These are phyloP conservation scores for Moricandia moricandioides DNA, from an alignment of 345 rosid genomes.

Conservation along the genomic window DNA sequence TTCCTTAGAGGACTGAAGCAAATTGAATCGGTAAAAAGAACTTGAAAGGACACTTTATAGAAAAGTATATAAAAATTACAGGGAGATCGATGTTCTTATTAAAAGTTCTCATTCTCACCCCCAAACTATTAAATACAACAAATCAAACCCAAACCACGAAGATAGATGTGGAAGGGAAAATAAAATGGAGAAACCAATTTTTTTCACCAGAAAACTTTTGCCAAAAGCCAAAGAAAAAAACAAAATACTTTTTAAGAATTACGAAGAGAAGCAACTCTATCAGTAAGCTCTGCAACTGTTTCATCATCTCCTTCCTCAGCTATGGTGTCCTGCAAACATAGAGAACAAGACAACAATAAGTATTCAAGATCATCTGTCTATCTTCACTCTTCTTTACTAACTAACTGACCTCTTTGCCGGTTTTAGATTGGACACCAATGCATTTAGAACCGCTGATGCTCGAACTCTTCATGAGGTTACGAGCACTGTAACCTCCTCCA, in stretches of 20 bases:
- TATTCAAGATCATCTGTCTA: neutral
- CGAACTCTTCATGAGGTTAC: conserved; percentile 86
- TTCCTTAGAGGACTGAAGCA: neutral
- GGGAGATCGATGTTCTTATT: conserved; percentile 23
- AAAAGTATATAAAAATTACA: conserved; percentile 2
- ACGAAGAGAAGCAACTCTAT: conserved; percentile 35
- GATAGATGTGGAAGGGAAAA: conserved; percentile 28
- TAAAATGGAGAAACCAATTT: conserved; percentile 16
- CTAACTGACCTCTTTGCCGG: conserved; percentile 48
- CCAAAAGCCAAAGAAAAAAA: neutral
- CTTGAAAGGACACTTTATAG: neutral
- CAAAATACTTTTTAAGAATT: conserved; percentile 3
- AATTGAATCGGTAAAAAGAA: neutral
- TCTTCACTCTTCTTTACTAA: neutral
- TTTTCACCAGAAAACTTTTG: conserved; percentile 19
- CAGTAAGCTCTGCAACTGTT: conserved; percentile 24
- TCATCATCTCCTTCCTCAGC: conserved; percentile 33
- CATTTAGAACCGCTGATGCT: conserved; percentile 97
- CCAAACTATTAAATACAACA: conserved; percentile 40
- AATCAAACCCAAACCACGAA: conserved; percentile 35
- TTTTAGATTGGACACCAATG: conserved; percentile 50
- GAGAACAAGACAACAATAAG: conserved; percentile 17
- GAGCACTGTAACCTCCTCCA: conserved; percentile 47
- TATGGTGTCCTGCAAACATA: conserved; percentile 32
- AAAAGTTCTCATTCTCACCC: conserved; percentile 27